Percentiles rank a stretch among this genome's conserved stretches.
These are phyloP conservation scores for Fomitiporia mediterranea DNA, from an alignment of 1,284 basidiomycete genomes.

Conservation along the genomic window DNA sequence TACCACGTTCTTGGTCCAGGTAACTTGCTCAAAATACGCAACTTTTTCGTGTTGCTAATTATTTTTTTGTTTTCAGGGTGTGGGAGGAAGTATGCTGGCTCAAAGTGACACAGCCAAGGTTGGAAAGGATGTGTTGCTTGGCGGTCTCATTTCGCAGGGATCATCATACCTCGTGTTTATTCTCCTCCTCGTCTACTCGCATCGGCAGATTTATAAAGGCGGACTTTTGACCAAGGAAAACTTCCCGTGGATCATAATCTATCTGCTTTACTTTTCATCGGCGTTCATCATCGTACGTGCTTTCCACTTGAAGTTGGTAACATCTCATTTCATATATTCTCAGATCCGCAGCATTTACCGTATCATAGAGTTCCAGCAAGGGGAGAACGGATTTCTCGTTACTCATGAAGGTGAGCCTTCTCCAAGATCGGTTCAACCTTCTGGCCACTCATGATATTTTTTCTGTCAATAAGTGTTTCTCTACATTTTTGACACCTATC, in stretches of 20 bases:
- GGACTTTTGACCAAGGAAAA: background rate
- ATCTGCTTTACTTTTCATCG: constrained; percentile 19
- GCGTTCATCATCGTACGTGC: constrained; percentile 16
- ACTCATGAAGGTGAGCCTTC: constrained; percentile 30
- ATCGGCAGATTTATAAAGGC: background rate
- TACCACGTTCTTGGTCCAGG: constrained; percentile 9
- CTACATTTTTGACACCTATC: constrained; percentile 38
- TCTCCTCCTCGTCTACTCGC: background rate
- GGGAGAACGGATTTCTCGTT: constrained; percentile 34
- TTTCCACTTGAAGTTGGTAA: background rate
- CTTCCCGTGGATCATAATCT: background rate
- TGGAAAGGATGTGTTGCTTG: background rate
- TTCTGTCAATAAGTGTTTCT: constrained; percentile 33
- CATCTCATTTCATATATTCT: background rate
- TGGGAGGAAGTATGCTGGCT: background rate
- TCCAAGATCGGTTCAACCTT: no score
- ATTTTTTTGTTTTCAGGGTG: background rate
- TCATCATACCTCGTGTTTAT: background rate
- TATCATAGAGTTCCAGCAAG: constrained; percentile 33
- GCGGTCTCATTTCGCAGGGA: background rate
- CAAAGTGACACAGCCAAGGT: background rate
- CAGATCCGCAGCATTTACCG: constrained; percentile 36
- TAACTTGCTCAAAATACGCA: background rate
- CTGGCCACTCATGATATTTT: no score
- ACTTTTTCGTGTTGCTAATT: background rate